Evolutionary conservation across 1,139 yeast species (phyloP).

Genomic region (Hansenula sp.): DNA sequence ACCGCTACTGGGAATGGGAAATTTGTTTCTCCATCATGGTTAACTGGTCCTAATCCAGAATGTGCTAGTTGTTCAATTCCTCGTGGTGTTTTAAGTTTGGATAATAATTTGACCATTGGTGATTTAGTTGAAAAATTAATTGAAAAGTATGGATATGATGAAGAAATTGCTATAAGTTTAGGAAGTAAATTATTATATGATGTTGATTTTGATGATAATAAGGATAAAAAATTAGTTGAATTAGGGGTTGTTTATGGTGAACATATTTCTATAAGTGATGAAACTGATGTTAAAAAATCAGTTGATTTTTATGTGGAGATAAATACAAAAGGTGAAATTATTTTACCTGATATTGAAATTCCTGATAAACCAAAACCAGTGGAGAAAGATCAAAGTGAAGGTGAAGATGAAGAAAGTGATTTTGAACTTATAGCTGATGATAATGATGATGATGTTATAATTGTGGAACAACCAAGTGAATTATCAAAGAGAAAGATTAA

Average conservation of each 20-base stretch:
- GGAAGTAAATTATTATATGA: slow-evolving; percentile 71
- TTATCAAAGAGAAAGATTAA: slow-evolving; percentile 22
- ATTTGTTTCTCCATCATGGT: slow-evolving; percentile 59
- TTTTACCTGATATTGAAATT: slow-evolving; percentile 28
- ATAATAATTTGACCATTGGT: slow-evolving; percentile 29
- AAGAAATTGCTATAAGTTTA: slow-evolving; percentile 63
- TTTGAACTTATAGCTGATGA: slow-evolving; percentile 17
- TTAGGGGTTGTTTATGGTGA: slow-evolving; percentile 59
- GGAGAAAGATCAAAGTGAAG: slow-evolving; percentile 18
- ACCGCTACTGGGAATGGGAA: slow-evolving; percentile 67
- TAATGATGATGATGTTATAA: slow-evolving; percentile 18
- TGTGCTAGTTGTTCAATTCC: slow-evolving; percentile 75
- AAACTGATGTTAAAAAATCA: slow-evolving; percentile 61
- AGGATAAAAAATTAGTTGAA: slow-evolving; percentile 41
- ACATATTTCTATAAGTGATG: slow-evolving; percentile 71
- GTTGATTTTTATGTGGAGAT: slow-evolving; percentile 60
- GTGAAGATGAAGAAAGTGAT: slow-evolving; percentile 21
- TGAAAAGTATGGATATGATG: slow-evolving; percentile 50
- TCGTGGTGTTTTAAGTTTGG: slow-evolving; percentile 43
- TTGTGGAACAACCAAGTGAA: slow-evolving; percentile 9
- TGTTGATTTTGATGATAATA: slow-evolving; percentile 82
- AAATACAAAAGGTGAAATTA: slow-evolving; percentile 15
- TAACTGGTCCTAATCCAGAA: slow-evolving; percentile 55
- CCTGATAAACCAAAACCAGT: slow-evolving; percentile 24
- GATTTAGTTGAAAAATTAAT: slow-evolving; percentile 44